A percentile compares a stretch with the other conserved stretches of the same genome.
Evolutionary conservation across 2,329 filamentous ascomycete species (phyloP).

Genomic region (Ceratocystis destructans): DNA sequence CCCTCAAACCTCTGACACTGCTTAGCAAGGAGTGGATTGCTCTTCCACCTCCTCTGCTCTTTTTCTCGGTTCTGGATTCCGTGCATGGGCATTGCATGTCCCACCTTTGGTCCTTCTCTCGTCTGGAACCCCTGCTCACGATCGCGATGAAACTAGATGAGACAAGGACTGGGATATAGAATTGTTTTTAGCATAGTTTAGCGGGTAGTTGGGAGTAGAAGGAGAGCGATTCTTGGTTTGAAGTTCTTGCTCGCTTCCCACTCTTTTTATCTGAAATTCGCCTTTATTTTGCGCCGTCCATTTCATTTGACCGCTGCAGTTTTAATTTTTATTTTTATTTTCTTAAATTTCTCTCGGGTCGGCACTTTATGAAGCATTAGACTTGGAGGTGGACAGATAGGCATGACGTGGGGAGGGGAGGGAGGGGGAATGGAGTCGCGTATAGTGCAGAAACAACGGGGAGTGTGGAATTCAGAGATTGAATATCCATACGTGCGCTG

Average conservation of each 20-base stretch:
- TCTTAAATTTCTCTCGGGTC: not conserved
- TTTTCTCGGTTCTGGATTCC: conserved; percentile 3
- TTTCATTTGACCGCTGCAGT: not conserved
- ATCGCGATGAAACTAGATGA: conserved; percentile 3
- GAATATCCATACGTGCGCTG: not conserved
- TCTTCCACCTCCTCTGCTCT: not conserved
- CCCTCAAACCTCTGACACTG: not conserved
- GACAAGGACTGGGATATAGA: not conserved
- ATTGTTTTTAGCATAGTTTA: not conserved
- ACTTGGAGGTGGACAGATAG: not conserved
- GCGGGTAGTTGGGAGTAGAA: not conserved
- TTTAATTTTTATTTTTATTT: not conserved
- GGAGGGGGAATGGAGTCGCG: not conserved
- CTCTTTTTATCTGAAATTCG: too few relatives aligned
- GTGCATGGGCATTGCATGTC: conserved; percentile 4
- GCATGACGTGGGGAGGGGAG: not conserved
- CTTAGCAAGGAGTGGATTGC: not conserved
- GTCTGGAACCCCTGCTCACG: conserved; percentile 1
- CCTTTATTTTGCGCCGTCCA: too few relatives aligned
- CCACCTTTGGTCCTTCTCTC: not conserved
- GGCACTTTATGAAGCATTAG: not conserved
- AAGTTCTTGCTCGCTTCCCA: not conserved
- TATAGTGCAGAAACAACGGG: not conserved
- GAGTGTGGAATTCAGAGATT: not conserved
- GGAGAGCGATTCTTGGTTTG: not conserved